These are phyloP conservation scores for Rubia peregrina DNA, from an alignment of 305 asterid genomes.

Conservation along the genomic window DNA sequence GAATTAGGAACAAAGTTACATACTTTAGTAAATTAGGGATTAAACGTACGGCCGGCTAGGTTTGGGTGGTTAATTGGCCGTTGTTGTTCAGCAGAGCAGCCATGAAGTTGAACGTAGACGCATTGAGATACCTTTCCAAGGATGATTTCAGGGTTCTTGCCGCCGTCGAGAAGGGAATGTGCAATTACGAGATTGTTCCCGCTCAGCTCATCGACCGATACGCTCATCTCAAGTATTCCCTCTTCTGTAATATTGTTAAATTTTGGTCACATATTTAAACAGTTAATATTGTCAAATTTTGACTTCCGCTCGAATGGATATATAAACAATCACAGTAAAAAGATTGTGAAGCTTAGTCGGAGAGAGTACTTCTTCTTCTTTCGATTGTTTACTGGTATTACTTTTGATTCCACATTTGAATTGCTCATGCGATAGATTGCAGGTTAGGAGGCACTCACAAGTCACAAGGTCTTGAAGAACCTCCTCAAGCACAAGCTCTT, in stretches of 20 bases:
- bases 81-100: neutral
- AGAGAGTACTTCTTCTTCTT: slow-evolving; percentile 20
- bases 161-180: slow-evolving; percentile 98
- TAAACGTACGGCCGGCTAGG: neutral
- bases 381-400: neutral
- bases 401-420: neutral
- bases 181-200: slow-evolving; percentile 95
- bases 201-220: slow-evolving; percentile 61
- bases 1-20: too few relatives aligned
- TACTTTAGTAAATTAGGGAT: too few relatives aligned
- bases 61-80: neutral
- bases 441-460: slow-evolving; percentile 97
- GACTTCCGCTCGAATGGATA: too few relatives aligned
- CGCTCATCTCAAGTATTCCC: slow-evolving; percentile 54
- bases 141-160: slow-evolving; percentile 96
- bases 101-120: slow-evolving; percentile 88
- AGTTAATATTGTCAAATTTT: too few relatives aligned
- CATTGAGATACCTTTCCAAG: slow-evolving; percentile 69
- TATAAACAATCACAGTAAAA: too few relatives aligned
- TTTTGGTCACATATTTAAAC: too few relatives aligned
- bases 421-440: neutral
- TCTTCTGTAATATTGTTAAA: too few relatives aligned
- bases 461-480: slow-evolving; percentile 86
- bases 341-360: too few relatives aligned
- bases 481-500: slow-evolving; percentile 86